Percentiles rank a stretch among this genome's conserved stretches.
Conservation (phyloP, 768 basidiomycete species). For the Serendipita sp. region DNA sequence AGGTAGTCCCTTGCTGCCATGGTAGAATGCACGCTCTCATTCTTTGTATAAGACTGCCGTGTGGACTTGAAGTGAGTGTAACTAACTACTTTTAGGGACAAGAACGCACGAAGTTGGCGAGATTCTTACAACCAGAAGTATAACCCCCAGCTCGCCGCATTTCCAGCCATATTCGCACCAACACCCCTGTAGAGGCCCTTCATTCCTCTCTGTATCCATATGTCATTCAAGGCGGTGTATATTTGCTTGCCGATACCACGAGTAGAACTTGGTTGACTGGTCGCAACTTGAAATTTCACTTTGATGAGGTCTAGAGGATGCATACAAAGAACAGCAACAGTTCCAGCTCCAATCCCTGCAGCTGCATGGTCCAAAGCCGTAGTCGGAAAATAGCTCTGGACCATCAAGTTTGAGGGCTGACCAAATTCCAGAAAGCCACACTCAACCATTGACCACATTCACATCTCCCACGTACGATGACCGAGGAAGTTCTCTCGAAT, state of each 20-base stretch:
- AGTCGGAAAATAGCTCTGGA: neutral
- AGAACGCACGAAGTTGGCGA: constrained; percentile 3
- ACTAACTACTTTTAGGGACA: neutral
- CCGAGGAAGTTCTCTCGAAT: constrained; percentile 1
- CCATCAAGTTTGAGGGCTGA: neutral
- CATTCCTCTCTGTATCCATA: constrained; percentile 61
- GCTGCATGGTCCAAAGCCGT: constrained; percentile 65
- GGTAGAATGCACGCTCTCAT: constrained; percentile 42
- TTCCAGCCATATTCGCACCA: constrained; percentile 80
- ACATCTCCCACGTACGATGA: neutral
- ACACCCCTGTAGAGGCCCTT: constrained; percentile 81
- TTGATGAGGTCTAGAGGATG: constrained; percentile 95
- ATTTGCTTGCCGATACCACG: constrained; percentile 51
- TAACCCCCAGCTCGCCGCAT: constrained; percentile 91
- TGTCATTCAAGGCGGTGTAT: constrained; percentile 54
- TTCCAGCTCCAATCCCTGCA: constrained; percentile 84
- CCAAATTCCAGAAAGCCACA: neutral
- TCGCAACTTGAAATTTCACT: constrained; percentile 81
- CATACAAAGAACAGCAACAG: constrained; percentile 86
- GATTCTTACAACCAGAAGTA: constrained; percentile 86
- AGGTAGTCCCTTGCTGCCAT: constrained; percentile 69
- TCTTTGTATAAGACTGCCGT: constrained; percentile 11
- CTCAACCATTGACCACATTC: neutral
- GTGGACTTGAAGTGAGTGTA: constrained; percentile 24
- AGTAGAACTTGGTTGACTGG: constrained; percentile 34